These are phyloP conservation scores for Hansfordia pulvinata DNA, from an alignment of 2,329 filamentous ascomycete species.

Conservation along the genomic window DNA sequence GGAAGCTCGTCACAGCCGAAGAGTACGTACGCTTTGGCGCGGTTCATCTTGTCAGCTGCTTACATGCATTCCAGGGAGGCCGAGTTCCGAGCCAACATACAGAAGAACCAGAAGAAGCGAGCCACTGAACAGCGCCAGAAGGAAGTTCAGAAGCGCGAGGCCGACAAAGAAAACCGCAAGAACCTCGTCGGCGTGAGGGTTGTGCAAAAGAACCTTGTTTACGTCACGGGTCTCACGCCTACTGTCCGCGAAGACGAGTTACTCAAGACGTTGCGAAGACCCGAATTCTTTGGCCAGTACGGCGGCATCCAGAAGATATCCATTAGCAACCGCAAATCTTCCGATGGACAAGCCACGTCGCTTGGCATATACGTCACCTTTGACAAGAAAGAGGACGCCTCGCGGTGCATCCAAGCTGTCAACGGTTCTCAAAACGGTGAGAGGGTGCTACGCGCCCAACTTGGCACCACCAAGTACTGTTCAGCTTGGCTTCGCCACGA, in stretches of 20 bases:
- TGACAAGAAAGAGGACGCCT: conserved; percentile 79
- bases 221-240: conserved; percentile 88
- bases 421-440: conserved; percentile 90
- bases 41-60: neutral
- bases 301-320: conserved; percentile 98
- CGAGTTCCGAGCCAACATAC: conserved; percentile 63
- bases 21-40: conserved; percentile 49
- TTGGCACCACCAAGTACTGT: conserved; percentile 95
- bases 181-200: conserved; percentile 91
- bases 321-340: conserved; percentile 84
- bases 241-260: conserved; percentile 86
- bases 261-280: conserved; percentile 76
- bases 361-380: conserved; percentile 99
- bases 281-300: conserved; percentile 95
- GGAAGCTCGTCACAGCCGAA: conserved; percentile 87
- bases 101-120: conserved; percentile 88
- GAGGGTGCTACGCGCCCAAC: conserved; percentile 61
- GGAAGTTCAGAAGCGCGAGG: conserved; percentile 90
- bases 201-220: conserved; percentile 96
- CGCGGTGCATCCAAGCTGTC: conserved; percentile 78
- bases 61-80: conserved; percentile 39
- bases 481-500: conserved; percentile 93
- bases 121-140: conserved; percentile 75
- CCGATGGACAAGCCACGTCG: conserved; percentile 64
- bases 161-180: conserved; percentile 89